A percentile compares a stretch with the other conserved stretches of the same genome.
These are phyloP conservation scores for Santalum album DNA, from an alignment of 164 flowering plant species.

Conservation along the genomic window DNA sequence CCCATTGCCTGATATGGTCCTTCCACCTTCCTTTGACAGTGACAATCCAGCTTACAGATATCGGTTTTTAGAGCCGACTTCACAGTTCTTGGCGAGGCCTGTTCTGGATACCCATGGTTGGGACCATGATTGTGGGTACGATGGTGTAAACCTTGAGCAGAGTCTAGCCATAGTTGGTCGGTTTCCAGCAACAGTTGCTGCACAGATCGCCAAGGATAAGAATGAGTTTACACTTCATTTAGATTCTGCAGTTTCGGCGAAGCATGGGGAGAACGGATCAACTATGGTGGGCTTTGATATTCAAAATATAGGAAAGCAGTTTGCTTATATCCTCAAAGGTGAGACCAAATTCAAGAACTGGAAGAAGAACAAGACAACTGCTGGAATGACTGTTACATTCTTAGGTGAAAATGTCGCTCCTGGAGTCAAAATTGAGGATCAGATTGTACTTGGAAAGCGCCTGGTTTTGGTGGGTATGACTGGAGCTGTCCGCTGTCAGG, in stretches of 20 bases:
- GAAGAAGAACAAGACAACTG: conserved; percentile 72
- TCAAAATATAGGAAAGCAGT: conserved; percentile 76
- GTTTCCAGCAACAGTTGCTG: conserved; percentile 55
- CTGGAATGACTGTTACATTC: conserved; percentile 70
- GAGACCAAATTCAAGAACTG: conserved; percentile 72
- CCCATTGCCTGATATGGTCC: conserved; percentile 76
- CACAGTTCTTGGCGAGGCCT: conserved; percentile 82
- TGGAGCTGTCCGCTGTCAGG: conserved; percentile 69
- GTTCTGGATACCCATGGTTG: conserved; percentile 88
- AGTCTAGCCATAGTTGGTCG: conserved; percentile 46
- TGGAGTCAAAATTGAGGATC: conserved; percentile 81
- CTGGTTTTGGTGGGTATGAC: conserved; percentile 62
- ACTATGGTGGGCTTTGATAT: conserved; percentile 83
- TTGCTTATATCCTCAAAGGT: conserved; percentile 73
- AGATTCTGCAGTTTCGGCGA: conserved; percentile 76
- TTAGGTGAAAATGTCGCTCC: conserved; percentile 80
- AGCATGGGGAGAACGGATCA: conserved; percentile 72
- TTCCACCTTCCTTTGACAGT: conserved; percentile 83
- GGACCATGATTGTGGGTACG: conserved; percentile 97
- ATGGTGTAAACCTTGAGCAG: conserved; percentile 82
- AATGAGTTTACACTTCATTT: conserved; percentile 85
- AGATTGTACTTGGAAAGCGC: conserved; percentile 61
- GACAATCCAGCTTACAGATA: conserved; percentile 80
- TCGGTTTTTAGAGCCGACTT: conserved; percentile 80
- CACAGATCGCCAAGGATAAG: conserved; percentile 87